Base-by-base conservation (phyloP, 164 flowering plant genomes). In the Annona cherimola region DNA sequence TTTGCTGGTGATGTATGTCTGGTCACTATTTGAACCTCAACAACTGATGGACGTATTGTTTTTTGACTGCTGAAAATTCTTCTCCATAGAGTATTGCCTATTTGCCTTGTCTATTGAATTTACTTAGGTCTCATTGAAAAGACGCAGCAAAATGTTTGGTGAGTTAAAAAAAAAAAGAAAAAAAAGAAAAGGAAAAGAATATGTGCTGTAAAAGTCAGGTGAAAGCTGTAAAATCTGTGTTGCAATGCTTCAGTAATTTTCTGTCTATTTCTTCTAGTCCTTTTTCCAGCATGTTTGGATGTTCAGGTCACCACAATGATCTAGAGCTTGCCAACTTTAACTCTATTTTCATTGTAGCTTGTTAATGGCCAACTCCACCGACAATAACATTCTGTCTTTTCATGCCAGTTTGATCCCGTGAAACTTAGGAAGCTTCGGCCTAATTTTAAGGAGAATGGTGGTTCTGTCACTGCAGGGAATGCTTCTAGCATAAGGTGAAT, bases 391-490 rank as follows among this genome's bases (percentile, higher is more conserved):
- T 3, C 18, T 65, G 43, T 66, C 45, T 70, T 39, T 78, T 59
- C 65, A 69, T 73, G 20, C 63, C 78, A 96, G 99, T 93, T 93
- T 89, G 98, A 96, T 84, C 87, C 98, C 73, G 81, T 76, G 46
- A 96, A 87, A 77, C 74, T 96, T 42, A 86, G 80, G 81, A 93
- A 96, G 83, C 96, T 96, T 46, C 74, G 89, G 66, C 96, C 98
- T 78, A 93, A 93, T 83, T 96, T 93, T 75, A 91, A 96, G 84
- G 81, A 81, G 69, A 70, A 79, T 72, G 92, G 93, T 7, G 97
- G 99, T 67, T 79, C 99, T 75, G 97, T 93, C 54, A 96, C 99
- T 54, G 97, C 99, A 45, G 99, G 98, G 67, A 96, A 96, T 89
- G 94, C 98, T 74, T 96, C 99, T 75, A 87, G 76, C 72, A 89